These are phyloP conservation scores for Hortiboletus rubellus DNA, from an alignment of 1,284 basidiomycete genomes.

Conservation along the genomic window DNA sequence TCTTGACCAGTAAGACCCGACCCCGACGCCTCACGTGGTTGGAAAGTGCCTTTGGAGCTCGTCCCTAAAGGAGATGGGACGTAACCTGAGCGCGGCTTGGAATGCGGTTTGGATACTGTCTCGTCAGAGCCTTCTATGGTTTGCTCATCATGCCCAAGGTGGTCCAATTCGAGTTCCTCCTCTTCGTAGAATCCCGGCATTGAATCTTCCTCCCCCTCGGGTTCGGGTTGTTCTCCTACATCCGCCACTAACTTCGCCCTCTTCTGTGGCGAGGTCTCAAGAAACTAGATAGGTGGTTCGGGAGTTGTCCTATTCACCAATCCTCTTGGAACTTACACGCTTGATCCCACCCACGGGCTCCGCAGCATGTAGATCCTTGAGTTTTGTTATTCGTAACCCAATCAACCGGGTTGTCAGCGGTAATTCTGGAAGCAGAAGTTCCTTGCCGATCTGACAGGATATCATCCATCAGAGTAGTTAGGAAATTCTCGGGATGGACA, in stretches of 20 bases:
- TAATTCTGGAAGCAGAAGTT: constrained; percentile 77
- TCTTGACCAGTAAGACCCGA: constrained; percentile 1
- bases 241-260: constrained; percentile 36
- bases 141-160: constrained; percentile 23
- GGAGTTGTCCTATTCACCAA: neutral
- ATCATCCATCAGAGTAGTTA: constrained; percentile 4
- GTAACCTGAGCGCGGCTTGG: constrained; percentile 19
- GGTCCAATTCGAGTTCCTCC: constrained; percentile 31
- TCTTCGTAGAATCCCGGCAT: constrained; percentile 61
- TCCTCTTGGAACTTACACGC: constrained; percentile 45
- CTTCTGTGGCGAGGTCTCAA: constrained; percentile 48
- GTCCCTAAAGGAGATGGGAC: neutral
- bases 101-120: neutral
- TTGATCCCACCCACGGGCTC: constrained; percentile 57
- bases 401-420: constrained; percentile 79
- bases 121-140: constrained; percentile 19
- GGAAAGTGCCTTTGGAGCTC: neutral
- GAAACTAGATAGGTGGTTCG: constrained; percentile 47
- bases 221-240: constrained; percentile 8
- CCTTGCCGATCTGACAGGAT: constrained; percentile 65
- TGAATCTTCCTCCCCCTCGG: constrained; percentile 40
- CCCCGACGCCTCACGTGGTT: constrained; percentile 2
- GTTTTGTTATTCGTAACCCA: constrained; percentile 79
- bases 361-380: constrained; percentile 71
- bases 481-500: neutral